These are phyloP conservation scores for Colletotrichum scovillei DNA, from an alignment of 2,329 filamentous ascomycete genomes.

Conservation along the genomic window DNA sequence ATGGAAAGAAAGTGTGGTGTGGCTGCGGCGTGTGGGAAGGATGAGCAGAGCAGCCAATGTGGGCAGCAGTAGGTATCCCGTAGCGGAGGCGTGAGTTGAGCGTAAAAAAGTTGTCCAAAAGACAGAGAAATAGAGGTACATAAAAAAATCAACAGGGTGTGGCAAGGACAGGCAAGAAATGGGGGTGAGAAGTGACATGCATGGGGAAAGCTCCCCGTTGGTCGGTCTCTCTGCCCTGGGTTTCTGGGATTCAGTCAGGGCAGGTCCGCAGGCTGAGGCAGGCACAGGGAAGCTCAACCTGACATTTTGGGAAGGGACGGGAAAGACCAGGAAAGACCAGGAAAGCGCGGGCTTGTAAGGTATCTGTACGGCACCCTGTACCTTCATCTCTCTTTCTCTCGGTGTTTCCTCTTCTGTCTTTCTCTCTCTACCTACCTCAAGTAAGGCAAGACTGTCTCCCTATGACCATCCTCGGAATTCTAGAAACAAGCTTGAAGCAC, in stretches of 20 bases:
- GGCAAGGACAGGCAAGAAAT: constrained; percentile 1
- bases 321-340: too few species aligned
- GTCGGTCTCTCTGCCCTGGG: not conserved
- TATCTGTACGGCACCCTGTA: not conserved
- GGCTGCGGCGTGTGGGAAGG: constrained; percentile 9
- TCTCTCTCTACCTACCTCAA: not conserved
- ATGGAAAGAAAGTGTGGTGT: constrained; percentile 13
- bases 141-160: constrained; percentile 24
- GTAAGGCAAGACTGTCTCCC: not conserved
- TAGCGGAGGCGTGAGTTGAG: constrained; percentile 9
- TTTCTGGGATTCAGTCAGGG: constrained; percentile 10
- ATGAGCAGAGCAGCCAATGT: not conserved
- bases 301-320: too few species aligned
- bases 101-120: constrained; percentile 5
- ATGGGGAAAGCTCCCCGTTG: constrained; percentile 23
- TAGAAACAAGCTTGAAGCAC: not conserved
- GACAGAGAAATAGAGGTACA: not conserved
- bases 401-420: not conserved
- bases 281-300: too few species aligned
- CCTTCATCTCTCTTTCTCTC: not conserved
- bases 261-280: not conserved
- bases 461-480: not conserved
- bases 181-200: constrained; percentile 32
- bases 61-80: not conserved
- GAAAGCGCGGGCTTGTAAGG: too few species aligned